These are phyloP conservation scores for Zygosaccharomyces lentus DNA, from an alignment of 805 yeast genomes.

Conservation along the genomic window DNA sequence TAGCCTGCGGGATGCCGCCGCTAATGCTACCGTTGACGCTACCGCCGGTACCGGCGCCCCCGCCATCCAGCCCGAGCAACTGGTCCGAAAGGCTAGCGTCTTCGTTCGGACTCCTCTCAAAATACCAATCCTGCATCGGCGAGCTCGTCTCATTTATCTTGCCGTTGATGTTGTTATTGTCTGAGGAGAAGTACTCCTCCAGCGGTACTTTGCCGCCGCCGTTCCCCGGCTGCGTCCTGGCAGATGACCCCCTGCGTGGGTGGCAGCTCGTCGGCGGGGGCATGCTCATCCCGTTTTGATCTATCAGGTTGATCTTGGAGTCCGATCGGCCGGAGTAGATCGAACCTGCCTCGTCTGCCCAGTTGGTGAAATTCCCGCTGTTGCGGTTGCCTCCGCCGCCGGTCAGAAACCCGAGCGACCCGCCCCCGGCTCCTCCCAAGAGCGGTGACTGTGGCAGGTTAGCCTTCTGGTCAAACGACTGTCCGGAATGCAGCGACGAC, in stretches of 20 bases:
- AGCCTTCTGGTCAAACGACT: constrained; percentile 31
- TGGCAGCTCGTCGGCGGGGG: constrained; percentile 10
- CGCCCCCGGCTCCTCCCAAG: constrained; percentile 6
- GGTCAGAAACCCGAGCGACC: constrained; percentile 2
- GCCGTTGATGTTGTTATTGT: constrained; percentile 32
- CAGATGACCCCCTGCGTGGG: constrained; percentile 25
- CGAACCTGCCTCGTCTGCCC: constrained; percentile 3
- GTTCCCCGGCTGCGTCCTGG: constrained; percentile 37
- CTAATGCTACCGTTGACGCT: background rate
- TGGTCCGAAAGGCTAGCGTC: background rate
- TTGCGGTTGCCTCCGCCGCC: constrained; percentile 1
- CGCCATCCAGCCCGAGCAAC: background rate
- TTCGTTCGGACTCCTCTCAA: constrained; percentile 6
- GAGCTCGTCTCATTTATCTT: constrained; percentile 24
- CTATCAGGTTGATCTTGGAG: background rate
- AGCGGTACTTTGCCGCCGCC: constrained; percentile 39
- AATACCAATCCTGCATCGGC: constrained; percentile 14
- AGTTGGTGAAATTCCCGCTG: constrained; percentile 1
- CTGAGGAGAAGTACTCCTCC: constrained; percentile 36
- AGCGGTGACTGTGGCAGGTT: constrained; percentile 31
- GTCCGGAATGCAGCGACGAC: constrained; percentile 33
- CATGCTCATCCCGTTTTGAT: background rate
- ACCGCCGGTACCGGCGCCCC: background rate
- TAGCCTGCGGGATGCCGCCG: constrained; percentile 15
- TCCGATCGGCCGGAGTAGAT: background rate